These are phyloP conservation scores for Penicillium freii DNA, from an alignment of 2,329 filamentous ascomycete species.

Conservation along the genomic window DNA sequence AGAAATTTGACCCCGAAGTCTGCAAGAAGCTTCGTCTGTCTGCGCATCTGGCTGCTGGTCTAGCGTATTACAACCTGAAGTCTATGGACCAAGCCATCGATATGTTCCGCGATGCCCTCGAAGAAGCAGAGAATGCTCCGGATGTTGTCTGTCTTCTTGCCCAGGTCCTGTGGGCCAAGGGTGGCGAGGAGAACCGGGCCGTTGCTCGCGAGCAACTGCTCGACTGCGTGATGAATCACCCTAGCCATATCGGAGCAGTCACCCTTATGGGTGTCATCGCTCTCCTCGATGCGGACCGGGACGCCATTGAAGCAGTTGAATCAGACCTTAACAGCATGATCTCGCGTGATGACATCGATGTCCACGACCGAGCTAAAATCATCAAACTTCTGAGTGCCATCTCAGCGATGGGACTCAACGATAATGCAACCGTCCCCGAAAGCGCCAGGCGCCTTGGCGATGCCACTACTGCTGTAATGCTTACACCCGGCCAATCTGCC, in stretches of 20 bases:
- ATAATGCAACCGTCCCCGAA: slow-evolving; percentile 40
- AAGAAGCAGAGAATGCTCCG: slow-evolving; percentile 71
- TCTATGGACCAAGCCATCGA: slow-evolving; percentile 67
- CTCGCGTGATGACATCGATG: slow-evolving; percentile 62
- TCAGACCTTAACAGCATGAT: slow-evolving; percentile 73
- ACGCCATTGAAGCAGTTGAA: slow-evolving; percentile 75
- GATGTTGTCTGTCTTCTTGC: slow-evolving; percentile 85
- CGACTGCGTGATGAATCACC: slow-evolving; percentile 69
- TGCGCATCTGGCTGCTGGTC: slow-evolving; percentile 78
- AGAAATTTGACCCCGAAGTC: slow-evolving; percentile 60
- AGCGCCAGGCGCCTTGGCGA: slow-evolving; percentile 59
- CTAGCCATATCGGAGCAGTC: slow-evolving; percentile 75
- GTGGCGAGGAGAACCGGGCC: slow-evolving; percentile 68
- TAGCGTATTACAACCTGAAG: slow-evolving; percentile 72
- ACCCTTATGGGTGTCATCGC: slow-evolving; percentile 82
- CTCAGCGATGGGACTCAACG: slow-evolving; percentile 56
- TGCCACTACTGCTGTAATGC: slow-evolving; percentile 73
- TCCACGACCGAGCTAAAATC: slow-evolving; percentile 65
- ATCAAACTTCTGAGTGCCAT: slow-evolving; percentile 74
- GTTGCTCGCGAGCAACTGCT: slow-evolving; percentile 79
- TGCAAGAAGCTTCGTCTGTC: slow-evolving; percentile 73
- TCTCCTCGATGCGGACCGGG: slow-evolving; percentile 73
- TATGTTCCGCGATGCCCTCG: slow-evolving; percentile 76
- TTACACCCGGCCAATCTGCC: slow-evolving; percentile 73
- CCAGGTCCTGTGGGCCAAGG: slow-evolving; percentile 91